A percentile compares a stretch with the other conserved stretches of the same genome.
Evolutionary conservation across 371 early-diverging fungal genomes (phyloP).

Genomic region (Rhizopus stolonifer): DNA sequence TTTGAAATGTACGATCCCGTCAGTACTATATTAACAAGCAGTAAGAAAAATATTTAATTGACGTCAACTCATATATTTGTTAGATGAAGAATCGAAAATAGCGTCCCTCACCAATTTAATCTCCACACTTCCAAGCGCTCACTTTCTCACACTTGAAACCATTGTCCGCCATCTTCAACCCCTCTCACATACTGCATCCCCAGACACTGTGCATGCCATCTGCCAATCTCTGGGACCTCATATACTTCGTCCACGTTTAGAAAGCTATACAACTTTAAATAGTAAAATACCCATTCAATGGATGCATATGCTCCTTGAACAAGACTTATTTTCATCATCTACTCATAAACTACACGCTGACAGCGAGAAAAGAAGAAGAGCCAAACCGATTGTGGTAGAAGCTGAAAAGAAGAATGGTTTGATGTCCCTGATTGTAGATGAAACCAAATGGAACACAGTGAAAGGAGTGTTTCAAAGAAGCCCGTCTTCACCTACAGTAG

Average conservation of each 20-base stretch:
- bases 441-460: conserved; percentile 34
- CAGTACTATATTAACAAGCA: conserved; percentile 60
- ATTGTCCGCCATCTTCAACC: conserved; percentile 42
- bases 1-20: conserved; percentile 74
- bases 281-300: conserved; percentile 54
- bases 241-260: conserved; percentile 51
- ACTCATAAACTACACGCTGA: conserved; percentile 37
- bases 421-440: conserved; percentile 34
- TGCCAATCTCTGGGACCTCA: conserved; percentile 58
- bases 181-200: conserved; percentile 24
- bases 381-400: conserved; percentile 28
- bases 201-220: conserved; percentile 16
- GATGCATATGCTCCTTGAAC: conserved; percentile 50
- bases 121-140: conserved; percentile 53
- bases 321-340: conserved; percentile 35
- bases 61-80: neutral
- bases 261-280: conserved; percentile 51
- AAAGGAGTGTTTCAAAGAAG: conserved; percentile 42
- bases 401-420: conserved; percentile 17
- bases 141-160: conserved; percentile 53
- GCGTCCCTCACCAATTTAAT: conserved; percentile 56
- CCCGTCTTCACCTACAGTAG: conserved; percentile 4
- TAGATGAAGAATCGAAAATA: conserved; percentile 37
- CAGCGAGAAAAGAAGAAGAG: conserved; percentile 39
- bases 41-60: conserved; percentile 26